phyloP scores from a whole-genome alignment of 2,329 filamentous ascomycete genomes.

The Penicillium sp. region DNA sequence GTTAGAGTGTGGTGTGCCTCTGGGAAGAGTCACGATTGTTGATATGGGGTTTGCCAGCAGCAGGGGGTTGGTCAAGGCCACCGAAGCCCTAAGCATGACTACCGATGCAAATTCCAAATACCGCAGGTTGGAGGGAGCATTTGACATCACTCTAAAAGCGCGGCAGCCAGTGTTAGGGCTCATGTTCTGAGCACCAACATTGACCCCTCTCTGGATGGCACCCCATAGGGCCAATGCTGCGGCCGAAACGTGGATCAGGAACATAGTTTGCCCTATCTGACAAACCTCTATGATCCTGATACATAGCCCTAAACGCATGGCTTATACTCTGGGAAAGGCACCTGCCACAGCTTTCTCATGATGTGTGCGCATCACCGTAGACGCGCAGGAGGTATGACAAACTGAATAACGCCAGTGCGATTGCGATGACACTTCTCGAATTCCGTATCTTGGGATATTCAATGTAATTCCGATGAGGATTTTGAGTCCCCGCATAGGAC shows the following conservation, averaged over 20 bases:
- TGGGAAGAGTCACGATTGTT: conserved; percentile 1
- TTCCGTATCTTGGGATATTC: neutral
- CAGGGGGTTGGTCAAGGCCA: conserved; percentile 4
- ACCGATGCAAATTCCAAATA: conserved; percentile 7
- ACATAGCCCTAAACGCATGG: neutral
- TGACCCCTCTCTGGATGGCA: conserved; percentile 4
- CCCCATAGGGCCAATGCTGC: conserved; percentile 10
- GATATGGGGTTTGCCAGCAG: conserved; percentile 1
- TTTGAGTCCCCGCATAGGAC: neutral
- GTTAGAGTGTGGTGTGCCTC: conserved; percentile 22
- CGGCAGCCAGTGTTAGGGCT: conserved; percentile 1
- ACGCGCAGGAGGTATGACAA: conserved; percentile 11
- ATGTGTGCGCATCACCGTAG: conserved; percentile 2
- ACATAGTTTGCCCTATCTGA: conserved; percentile 12
- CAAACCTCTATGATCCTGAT: conserved; percentile 9
- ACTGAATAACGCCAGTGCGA: neutral
- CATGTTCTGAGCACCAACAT: conserved; percentile 11
- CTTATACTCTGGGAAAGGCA: conserved; percentile 5
- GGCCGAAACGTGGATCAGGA: conserved; percentile 10
- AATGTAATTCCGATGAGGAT: neutral
- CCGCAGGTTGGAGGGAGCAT: conserved; percentile 5
- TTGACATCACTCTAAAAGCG: conserved; percentile 19
- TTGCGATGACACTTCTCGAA: neutral
- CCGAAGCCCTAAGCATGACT: conserved; percentile 12
- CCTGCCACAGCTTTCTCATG: conserved; percentile 11